Conservation (phyloP, 2,329 filamentous ascomycete species). For the Paraphoma chrysanthemicola region DNA sequence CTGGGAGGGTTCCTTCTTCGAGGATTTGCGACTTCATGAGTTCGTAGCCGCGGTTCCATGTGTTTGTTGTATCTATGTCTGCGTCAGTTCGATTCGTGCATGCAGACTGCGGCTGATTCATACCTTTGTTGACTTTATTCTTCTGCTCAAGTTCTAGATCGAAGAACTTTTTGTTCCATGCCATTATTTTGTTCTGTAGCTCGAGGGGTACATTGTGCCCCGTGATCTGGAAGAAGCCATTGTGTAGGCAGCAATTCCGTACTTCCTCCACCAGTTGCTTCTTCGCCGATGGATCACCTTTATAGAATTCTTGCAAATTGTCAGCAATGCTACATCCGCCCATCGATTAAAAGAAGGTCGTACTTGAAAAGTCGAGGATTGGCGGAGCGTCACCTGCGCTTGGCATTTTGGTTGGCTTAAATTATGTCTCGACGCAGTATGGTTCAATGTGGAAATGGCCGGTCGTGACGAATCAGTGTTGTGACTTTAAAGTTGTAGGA, state of each 20-base stretch:
- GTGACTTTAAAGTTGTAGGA: background rate
- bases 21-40: slow-evolving; percentile 52
- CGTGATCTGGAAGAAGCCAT: slow-evolving; percentile 57
- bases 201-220: slow-evolving; percentile 50
- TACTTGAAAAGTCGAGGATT: slow-evolving; percentile 38
- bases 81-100: background rate
- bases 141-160: slow-evolving; percentile 52
- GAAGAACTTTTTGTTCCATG: slow-evolving; percentile 51
- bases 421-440: background rate
- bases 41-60: slow-evolving; percentile 54
- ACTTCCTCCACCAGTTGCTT: slow-evolving; percentile 37
- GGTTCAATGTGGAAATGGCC: background rate
- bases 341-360: background rate
- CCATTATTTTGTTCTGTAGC: slow-evolving; percentile 49
- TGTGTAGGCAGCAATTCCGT: slow-evolving; percentile 39
- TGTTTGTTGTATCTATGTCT: slow-evolving; percentile 41
- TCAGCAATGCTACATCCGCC: background rate
- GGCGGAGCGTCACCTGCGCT: slow-evolving; percentile 29
- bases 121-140: slow-evolving; percentile 47
- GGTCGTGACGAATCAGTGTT: background rate
- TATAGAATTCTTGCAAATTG: slow-evolving; percentile 32
- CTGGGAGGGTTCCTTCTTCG: slow-evolving; percentile 51
- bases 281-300: slow-evolving; percentile 27
- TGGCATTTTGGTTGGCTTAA: slow-evolving; percentile 21
- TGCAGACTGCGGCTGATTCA: background rate